These are phyloP conservation scores for Aspergillus sp. DNA, from an alignment of 2,329 filamentous ascomycete genomes.

Conservation along the genomic window DNA sequence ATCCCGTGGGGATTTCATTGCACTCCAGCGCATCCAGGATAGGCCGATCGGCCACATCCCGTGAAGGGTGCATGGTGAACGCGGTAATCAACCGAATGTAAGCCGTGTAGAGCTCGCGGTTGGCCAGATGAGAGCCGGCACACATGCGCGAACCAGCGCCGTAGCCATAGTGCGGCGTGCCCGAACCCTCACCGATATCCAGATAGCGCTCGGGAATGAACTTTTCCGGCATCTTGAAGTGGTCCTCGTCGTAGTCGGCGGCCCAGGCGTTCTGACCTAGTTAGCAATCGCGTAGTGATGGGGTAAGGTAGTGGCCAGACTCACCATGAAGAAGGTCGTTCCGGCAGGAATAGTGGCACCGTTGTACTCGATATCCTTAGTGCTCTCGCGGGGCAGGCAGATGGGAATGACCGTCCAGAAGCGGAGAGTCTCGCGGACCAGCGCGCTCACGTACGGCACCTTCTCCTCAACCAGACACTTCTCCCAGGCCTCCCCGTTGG, in stretches of 20 bases:
- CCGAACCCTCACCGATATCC: constrained; percentile 51
- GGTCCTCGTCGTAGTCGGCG: constrained; percentile 69
- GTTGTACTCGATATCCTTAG: constrained; percentile 71
- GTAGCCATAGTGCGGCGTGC: constrained; percentile 64
- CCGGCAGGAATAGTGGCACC: constrained; percentile 69
- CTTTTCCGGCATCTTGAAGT: constrained; percentile 64
- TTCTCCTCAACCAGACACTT: constrained; percentile 73
- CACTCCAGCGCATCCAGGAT: constrained; percentile 61
- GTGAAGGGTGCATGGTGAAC: constrained; percentile 57
- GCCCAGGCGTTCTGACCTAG: constrained; percentile 65
- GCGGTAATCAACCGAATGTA: constrained; percentile 62
- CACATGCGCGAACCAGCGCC: constrained; percentile 67
- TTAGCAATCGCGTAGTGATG: neutral
- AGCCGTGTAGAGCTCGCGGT: constrained; percentile 63
- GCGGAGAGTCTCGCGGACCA: constrained; percentile 76
- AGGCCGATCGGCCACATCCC: constrained; percentile 51
- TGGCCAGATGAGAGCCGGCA: constrained; percentile 63
- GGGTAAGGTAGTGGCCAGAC: neutral
- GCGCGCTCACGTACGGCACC: constrained; percentile 72
- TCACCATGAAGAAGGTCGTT: constrained; percentile 76
- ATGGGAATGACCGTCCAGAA: constrained; percentile 81
- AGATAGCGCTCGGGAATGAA: constrained; percentile 75
- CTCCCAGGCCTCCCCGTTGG: constrained; percentile 74
- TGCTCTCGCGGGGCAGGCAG: constrained; percentile 70
- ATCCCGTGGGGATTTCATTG: constrained; percentile 57